Conservation (phyloP, 1,139 yeast genomes). For the Debaryomyces sp. region DNA sequence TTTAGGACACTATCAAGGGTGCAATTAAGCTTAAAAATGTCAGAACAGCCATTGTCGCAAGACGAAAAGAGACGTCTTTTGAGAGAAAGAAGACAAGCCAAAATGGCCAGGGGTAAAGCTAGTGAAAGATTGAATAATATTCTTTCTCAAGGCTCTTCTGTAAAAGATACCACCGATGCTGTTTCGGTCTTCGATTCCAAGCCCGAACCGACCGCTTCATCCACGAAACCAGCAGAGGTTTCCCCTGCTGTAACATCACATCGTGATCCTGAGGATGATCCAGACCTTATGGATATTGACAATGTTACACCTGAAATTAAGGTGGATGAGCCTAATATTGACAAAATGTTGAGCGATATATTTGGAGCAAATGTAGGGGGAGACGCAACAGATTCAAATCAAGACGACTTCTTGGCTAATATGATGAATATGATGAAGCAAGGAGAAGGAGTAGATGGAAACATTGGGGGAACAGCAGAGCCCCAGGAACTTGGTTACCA, state of each 20-base stretch:
- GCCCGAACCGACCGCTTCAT: background rate
- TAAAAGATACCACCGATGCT: constrained; percentile 27
- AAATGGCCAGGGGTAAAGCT: constrained; percentile 62
- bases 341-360: constrained; percentile 37
- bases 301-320: constrained; percentile 16
- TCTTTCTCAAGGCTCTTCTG: constrained; percentile 44
- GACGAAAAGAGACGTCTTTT: constrained; percentile 65
- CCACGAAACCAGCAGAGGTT: background rate
- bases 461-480: constrained; percentile 7
- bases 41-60: constrained; percentile 35
- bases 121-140: constrained; percentile 55
- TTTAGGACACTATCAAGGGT: background rate
- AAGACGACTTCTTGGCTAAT: constrained; percentile 6
- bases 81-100: constrained; percentile 72
- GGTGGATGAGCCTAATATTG: constrained; percentile 27
- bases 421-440: constrained; percentile 9
- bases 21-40: background rate
- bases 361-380: constrained; percentile 24
- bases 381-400: constrained; percentile 12
- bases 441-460: constrained; percentile 2
- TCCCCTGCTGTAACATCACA: background rate
- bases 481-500: constrained; percentile 30
- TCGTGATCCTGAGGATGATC: constrained; percentile 30
- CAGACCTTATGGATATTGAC: constrained; percentile 35
- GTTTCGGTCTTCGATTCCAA: constrained; percentile 39